Evolutionary conservation across 805 yeast genomes (phyloP).

Genomic region (Candida ponderosae): DNA sequence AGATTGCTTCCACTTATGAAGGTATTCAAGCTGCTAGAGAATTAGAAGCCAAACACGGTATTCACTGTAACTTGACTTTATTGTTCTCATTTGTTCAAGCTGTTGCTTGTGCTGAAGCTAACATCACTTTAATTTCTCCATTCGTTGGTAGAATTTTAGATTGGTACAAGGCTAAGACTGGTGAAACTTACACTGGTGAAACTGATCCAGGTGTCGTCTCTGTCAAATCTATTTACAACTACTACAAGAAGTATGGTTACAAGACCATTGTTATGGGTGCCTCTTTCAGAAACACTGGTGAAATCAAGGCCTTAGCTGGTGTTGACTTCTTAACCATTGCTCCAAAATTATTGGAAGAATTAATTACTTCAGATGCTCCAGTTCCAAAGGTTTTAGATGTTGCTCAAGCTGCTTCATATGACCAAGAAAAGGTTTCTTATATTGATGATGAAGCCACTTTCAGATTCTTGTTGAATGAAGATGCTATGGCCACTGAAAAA

Average conservation of each 20-base stretch:
- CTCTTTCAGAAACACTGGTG: slow-evolving; percentile 95
- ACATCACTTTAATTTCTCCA: slow-evolving; percentile 93
- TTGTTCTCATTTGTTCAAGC: slow-evolving; percentile 96
- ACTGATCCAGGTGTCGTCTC: slow-evolving; percentile 95
- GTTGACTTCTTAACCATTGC: slow-evolving; percentile 93
- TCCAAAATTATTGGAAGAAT: slow-evolving; percentile 85
- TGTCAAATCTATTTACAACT: slow-evolving; percentile 85
- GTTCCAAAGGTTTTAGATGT: slow-evolving; percentile 82
- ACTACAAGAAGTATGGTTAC: slow-evolving; percentile 96
- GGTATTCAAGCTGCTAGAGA: slow-evolving; percentile 99
- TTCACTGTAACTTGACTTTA: slow-evolving; percentile 93
- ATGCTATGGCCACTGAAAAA: slow-evolving; percentile 98
- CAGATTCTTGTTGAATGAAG: slow-evolving; percentile 90
- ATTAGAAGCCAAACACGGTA: slow-evolving; percentile 81
- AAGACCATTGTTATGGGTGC: slow-evolving; percentile 99
- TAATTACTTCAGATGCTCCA: slow-evolving; percentile 65
- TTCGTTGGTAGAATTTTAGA: slow-evolving; percentile 98
- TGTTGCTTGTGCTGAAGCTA: slow-evolving; percentile 98
- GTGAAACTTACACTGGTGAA: slow-evolving; percentile 72
- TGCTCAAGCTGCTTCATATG: slow-evolving; percentile 45
- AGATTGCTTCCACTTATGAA: slow-evolving; percentile 97
- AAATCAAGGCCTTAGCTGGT: slow-evolving; percentile 95
- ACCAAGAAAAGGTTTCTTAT: slow-evolving; percentile 65
- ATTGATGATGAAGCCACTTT: slow-evolving; percentile 81
- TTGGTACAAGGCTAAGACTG: slow-evolving; percentile 94